These are phyloP conservation scores for Coemansia sp. DNA, from an alignment of 192 early-diverging fungal species.

Conservation along the genomic window DNA sequence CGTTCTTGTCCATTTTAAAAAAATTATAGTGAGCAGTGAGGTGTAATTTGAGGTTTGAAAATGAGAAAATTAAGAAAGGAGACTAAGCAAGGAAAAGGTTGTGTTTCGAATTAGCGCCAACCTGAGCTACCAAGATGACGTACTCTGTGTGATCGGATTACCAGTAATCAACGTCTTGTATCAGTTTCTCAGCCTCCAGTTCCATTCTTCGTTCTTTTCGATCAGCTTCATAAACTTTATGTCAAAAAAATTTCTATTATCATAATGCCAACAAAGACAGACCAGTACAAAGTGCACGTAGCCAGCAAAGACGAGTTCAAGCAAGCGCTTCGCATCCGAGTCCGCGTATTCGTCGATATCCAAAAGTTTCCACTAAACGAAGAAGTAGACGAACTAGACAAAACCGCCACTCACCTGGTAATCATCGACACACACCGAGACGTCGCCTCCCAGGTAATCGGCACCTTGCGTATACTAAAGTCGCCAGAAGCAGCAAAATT, in stretches of 20 bases:
- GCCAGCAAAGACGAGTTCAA: constrained; percentile 26
- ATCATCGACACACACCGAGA: background rate
- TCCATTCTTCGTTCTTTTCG: background rate
- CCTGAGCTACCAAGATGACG: constrained; percentile 6
- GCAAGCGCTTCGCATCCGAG: constrained; percentile 23
- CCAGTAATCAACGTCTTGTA: background rate
- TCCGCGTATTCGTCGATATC: constrained; percentile 46
- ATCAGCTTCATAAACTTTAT: background rate
- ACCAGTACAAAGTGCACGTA: constrained; percentile 18
- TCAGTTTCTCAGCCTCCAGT: background rate
- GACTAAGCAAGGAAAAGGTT: background rate
- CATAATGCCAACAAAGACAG: background rate
- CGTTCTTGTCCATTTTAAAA: constrained; percentile 28
- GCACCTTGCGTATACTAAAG: constrained; percentile 33
- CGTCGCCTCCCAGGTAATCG: constrained; percentile 21
- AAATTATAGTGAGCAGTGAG: background rate
- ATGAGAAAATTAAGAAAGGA: background rate
- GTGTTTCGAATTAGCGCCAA: background rate
- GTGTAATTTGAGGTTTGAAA: background rate
- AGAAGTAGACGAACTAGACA: constrained; percentile 36
- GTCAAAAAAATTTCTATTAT: background rate
- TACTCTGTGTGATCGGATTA: constrained; percentile 8
- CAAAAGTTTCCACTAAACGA: constrained; percentile 38
- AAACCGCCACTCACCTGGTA: constrained; percentile 28
- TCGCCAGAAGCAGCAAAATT: constrained; percentile 20